Base-by-base conservation (phyloP, 1,284 basidiomycete genomes). In the Amylostereum areolatum region DNA sequence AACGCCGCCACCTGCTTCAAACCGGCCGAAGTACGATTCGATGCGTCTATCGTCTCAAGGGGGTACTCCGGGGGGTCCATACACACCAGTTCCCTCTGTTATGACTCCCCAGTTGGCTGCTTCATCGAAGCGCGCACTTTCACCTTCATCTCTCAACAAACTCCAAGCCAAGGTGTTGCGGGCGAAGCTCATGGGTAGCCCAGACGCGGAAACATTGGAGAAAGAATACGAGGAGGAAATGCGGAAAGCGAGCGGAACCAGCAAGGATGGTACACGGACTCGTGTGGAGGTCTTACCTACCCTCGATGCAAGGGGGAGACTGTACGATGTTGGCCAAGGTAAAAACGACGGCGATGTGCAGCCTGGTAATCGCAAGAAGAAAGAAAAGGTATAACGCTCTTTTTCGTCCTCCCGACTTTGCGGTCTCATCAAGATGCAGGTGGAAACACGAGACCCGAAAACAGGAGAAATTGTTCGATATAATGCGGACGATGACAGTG, bases 131-230 rank as follows among this genome's bases (percentile, higher is more conserved):
- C 71, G 81, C 5, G 73, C 74, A 2, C 60, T 88, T 51, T 86
- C 85, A 0, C 82, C 85, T 5, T 84, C 85, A 30, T 89, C 88
- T 33, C 74, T 99, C 39, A 99, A 99, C 68, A 89, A 86, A 60
- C 70, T 99, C 1, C 95, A 98, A 66, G 97, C 96, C 5, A 88
- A 88, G 57, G 93, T 97, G 1, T 70, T 99, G 12, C 84, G 92
- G 18, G 94, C 96, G 7, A 96, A 91, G 65, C 74, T 99, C 28
- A 89, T 89, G 77, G 79, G 75, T 24, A 73, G 81, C 11, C 75
- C 88, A 0, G 78, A 92, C 59, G 88, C 89, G 4, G 77, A 78
- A 30, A 72, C 75, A 29, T 70, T 98, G 40, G 90, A 97, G 65
- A 75, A 76, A 50, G 84, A 96, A 66, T 97, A 96, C 55, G 92